Base-by-base conservation (phyloP, 2,329 filamentous ascomycete species). In the Nothophaeocryptopus gaeumannii region DNA sequence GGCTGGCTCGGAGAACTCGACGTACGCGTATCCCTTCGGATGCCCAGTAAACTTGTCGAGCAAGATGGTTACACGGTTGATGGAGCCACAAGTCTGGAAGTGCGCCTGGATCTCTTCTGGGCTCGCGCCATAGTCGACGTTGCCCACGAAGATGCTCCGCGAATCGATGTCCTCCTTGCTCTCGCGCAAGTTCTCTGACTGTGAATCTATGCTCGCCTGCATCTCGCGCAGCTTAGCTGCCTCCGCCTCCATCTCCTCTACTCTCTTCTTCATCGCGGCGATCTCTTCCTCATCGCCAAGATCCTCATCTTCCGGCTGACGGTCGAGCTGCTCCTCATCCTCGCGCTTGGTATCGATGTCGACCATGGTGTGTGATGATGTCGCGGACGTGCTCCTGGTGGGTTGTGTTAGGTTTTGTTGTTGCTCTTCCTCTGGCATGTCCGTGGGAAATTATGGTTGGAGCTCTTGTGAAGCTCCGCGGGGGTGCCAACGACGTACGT, bases 1-100 rank as follows among this genome's bases (percentile, higher is more conserved):
- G 72, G 83, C 91, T 41, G 93, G 90, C 74, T 97, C 93, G 53
- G 89, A 86, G 69, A 99, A 99, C 74, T 99, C 93, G 64, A 99
- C 93, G 74, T 99, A 99, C 67, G 93, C 93, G 75, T 99, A 99
- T 59, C 93, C 93, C 78, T 99, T 99, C n/a, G 93, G 93, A 77
- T 97, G 91, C 58, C 93, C 93, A 9, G 91, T 96, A 68, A 96
- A 97, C 77, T 99, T 99, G 76, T 99, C 93, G 62, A 99, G 76
- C 61, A 99, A 77, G 60, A 99, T 99, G 1, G 93, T 99, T 52
- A 99, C 93, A 54, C 93, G 86, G 73, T 99, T 99, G 78, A 99
- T 99, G 60, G 88, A 89, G 53, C 93, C 93, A 65, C 90, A 95
- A 77, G 85, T 95, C 77, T 96, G 90, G 75, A 99, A 99, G 68